Conservation (phyloP, 73 alveolate genomes). For the Uronychia setigera region DNA sequence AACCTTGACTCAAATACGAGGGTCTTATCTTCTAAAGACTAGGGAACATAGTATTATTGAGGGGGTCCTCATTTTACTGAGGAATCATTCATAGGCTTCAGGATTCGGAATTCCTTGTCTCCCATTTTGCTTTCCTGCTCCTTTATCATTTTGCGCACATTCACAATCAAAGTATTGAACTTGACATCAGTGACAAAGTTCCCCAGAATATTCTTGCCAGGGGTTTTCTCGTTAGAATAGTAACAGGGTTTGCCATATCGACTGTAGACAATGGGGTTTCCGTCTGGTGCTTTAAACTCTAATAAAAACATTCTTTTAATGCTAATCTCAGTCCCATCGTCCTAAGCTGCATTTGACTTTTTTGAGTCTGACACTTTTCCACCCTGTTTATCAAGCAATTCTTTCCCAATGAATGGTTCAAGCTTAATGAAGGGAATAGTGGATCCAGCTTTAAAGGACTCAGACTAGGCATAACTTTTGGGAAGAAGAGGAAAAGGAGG, state of each 20-base stretch:
- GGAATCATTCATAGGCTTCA: not conserved
- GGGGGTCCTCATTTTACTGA: not conserved
- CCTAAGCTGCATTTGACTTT: not conserved
- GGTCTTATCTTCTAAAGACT: constrained; percentile 67
- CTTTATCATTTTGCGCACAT: not conserved
- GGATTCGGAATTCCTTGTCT: not conserved
- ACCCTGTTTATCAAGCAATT: not conserved
- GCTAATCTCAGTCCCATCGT: not conserved
- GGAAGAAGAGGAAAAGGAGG: not conserved
- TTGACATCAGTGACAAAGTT: not conserved
- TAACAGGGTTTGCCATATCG: constrained; percentile 43
- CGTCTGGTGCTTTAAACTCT: constrained; percentile 6
- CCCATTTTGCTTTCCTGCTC: not conserved
- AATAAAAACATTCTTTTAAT: not conserved
- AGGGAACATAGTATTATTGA: constrained; percentile 55
- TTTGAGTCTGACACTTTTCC: not conserved
- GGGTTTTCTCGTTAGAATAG: constrained; percentile 28
- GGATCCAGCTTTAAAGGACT: not conserved
- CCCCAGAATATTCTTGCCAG: not conserved
- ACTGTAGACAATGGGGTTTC: constrained; percentile 41
- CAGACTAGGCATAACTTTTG: not conserved
- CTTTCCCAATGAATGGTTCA: not conserved
- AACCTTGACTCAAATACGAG: constrained; percentile 87
- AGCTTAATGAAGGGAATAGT: not conserved
- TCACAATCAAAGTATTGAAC: not conserved